Conservation (phyloP, 495 filamentous ascomycete species). For the Hypoxylon subgilvum region DNA sequence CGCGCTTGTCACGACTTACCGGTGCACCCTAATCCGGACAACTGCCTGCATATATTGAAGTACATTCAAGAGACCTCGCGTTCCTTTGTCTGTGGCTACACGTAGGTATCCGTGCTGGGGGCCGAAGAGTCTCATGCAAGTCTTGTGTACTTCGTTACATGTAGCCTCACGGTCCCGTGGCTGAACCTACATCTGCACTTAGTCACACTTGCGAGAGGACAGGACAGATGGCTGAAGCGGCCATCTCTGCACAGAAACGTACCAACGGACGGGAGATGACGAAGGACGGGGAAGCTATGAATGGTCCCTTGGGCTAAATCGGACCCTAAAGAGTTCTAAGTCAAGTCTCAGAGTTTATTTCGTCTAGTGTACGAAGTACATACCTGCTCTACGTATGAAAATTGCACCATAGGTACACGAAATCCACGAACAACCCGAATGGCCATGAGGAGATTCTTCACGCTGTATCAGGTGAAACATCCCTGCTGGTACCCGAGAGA, state of each 20-base stretch:
- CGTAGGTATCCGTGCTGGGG: no score
- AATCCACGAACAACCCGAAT: constrained; percentile 6
- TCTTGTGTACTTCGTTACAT: no score
- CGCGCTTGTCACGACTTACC: constrained; percentile 15
- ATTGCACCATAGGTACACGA: background rate
- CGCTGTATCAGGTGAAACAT: constrained; percentile 1
- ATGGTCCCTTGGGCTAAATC: constrained; percentile 1
- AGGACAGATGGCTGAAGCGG: no score
- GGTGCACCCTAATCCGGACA: constrained; percentile 11
- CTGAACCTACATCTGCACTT: no score
- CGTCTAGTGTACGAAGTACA: no score
- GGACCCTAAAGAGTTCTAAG: constrained; percentile 3
- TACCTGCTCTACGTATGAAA: background rate
- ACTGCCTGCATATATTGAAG: no score
- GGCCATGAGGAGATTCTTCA: constrained; percentile 11
- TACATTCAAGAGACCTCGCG: constrained; percentile 1
- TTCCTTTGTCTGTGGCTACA: constrained; percentile 1
- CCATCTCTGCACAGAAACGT: background rate
- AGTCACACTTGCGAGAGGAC: no score
- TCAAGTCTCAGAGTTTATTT: no score
- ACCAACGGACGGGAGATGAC: constrained; percentile 20
- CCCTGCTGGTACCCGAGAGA: constrained; percentile 19
- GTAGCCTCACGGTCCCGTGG: background rate
- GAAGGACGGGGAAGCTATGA: constrained; percentile 8
- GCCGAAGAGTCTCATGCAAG: no score